Conservation (phyloP, 116 monocot genomes). For the Cymodocea nodosa region DNA sequence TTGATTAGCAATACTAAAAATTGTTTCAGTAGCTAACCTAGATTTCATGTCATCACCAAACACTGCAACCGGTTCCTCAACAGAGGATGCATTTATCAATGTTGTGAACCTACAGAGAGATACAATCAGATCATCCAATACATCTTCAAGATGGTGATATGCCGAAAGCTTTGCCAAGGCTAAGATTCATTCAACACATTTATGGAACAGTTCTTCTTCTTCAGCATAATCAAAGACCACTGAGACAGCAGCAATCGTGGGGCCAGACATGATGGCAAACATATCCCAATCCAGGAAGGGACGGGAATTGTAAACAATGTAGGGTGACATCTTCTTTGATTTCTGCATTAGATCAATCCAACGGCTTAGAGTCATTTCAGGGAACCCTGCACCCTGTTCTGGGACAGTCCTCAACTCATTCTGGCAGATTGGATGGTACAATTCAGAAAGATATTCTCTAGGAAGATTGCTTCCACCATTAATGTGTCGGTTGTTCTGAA, state of each 20-base stretch:
- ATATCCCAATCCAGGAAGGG: conserved; percentile 65
- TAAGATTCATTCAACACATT: conserved; percentile 60
- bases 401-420: conserved; percentile 80
- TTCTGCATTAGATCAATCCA: conserved; percentile 77
- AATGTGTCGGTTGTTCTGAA: conserved; percentile 72
- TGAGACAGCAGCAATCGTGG: conserved; percentile 80
- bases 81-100: conserved; percentile 29
- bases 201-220: conserved; percentile 40
- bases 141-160: conserved; percentile 61
- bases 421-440: conserved; percentile 59
- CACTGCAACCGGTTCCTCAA: conserved; percentile 44
- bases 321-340: conserved; percentile 61
- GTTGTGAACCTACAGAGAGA: conserved; percentile 76
- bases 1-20: conserved; percentile 53
- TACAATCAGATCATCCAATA: conserved; percentile 63
- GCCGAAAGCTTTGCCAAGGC: conserved; percentile 63
- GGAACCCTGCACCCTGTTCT: conserved; percentile 47
- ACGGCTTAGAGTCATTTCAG: conserved; percentile 69
- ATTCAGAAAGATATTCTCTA: conserved; percentile 63
- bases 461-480: conserved; percentile 79
- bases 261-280: conserved; percentile 87
- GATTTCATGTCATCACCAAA: conserved; percentile 69
- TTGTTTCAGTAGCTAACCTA: conserved; percentile 57
- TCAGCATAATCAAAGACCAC: conserved; percentile 91
- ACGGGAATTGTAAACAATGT: conserved; percentile 41